Evolutionary conservation across 169 alveolate genomes (phyloP).

Genomic region (Eimeria sp.): DNA sequence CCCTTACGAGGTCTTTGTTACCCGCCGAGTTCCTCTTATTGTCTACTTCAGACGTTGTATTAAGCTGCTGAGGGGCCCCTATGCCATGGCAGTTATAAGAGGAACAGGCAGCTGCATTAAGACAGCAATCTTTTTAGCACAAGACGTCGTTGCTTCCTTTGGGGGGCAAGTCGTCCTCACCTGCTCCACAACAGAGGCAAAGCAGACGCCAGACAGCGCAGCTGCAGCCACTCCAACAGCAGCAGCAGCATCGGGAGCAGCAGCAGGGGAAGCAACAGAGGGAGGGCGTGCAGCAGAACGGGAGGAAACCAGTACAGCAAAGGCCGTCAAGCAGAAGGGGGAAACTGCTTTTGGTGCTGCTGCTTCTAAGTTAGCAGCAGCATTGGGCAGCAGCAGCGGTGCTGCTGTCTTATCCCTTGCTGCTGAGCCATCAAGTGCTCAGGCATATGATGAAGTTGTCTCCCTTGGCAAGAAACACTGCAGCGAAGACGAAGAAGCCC

Average conservation of each 20-base stretch:
- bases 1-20: constrained; percentile 75
- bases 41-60: constrained; percentile 72
- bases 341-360: constrained; percentile 49
- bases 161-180: constrained; percentile 46
- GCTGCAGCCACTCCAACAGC: background rate
- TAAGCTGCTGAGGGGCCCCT: constrained; percentile 70
- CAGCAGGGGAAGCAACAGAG: background rate
- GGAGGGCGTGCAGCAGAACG: background rate
- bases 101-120: constrained; percentile 79
- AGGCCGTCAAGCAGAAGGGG: background rate
- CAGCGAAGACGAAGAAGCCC: constrained; percentile 8
- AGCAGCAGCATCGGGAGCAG: background rate
- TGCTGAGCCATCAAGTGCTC: constrained; percentile 5
- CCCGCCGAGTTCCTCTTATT: constrained; percentile 72
- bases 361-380: constrained; percentile 49
- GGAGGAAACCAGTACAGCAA: background rate
- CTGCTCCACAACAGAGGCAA: background rate
- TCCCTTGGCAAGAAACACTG: background rate
- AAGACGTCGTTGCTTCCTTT: constrained; percentile 70
- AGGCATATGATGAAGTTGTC: constrained; percentile 31
- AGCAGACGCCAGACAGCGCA: background rate
- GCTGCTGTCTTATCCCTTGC: constrained; percentile 9
- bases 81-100: constrained; percentile 23
- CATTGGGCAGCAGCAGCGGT: background rate
- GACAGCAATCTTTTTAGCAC: constrained; percentile 77